Base-by-base conservation (phyloP, 2,329 filamentous ascomycete species). In the Byssochlamys sp. region DNA sequence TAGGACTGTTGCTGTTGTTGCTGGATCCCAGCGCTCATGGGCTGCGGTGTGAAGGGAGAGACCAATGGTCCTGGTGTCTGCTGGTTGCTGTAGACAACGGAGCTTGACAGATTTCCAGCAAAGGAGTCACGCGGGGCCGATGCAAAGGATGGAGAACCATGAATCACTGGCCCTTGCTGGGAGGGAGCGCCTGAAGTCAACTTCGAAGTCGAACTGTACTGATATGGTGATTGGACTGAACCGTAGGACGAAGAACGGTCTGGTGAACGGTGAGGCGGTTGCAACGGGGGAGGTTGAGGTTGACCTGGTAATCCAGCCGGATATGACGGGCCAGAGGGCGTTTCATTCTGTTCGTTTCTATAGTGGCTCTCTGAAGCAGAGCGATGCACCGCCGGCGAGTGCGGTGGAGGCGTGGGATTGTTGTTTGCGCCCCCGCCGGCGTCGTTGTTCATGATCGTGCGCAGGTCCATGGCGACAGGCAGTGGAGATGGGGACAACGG, bases 401-500 rank as follows among this genome's bases (percentile, higher is more conserved):
- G 64, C 29, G 58, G 65, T 52, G 63, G 55, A 52, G 59, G 61
- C 12, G 69, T 62, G 49, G 69, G 63, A 58, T 63, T 64, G 58
- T 63, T 61, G 58, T 67, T 69, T 57, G 71, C 63, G 56, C 66
- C 67, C 60, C 66, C 67, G 53, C 67, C 68, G 59, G 66, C 68
- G 64, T 77, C 74, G 62, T 56, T 75, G 67, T 80, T 80, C 73
- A 81, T 78, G 65, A 81, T 80, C 57, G 76, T 78, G 68, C 77
- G 75, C 67, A 81, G 73, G 70, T 81, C 78, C 78, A 81, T 80
- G 66, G 67, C 61, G 69, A 66, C 60, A 53, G 39, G 61, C 60
- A 69, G 58, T 54, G 52, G 59, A 58, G 56, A 56, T 52, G 51
- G 56, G 53, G 53, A 54, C 55, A 54, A 53, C 54, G 53, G 27